Conservation (phyloP, 192 early-diverging fungal species). For the Jimgerdemannia flammicorona region DNA sequence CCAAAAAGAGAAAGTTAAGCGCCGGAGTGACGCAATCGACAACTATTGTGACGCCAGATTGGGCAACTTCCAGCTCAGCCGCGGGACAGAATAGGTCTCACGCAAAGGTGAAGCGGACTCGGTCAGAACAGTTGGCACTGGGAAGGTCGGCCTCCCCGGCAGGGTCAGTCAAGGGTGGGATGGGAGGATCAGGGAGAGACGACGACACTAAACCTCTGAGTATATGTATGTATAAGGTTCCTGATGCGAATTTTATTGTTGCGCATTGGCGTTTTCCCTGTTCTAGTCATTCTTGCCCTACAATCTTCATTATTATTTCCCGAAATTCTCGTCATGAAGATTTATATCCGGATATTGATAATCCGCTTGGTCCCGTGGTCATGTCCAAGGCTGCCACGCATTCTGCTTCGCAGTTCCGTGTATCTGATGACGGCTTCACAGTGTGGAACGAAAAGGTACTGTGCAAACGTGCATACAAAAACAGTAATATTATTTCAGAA, state of each 20-base stretch:
- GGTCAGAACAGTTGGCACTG: neutral
- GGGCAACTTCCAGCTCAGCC: neutral
- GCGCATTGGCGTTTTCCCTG: constrained; percentile 7
- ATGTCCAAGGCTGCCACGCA: constrained; percentile 60
- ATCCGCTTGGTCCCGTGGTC: constrained; percentile 46
- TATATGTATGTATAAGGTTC: constrained; percentile 32
- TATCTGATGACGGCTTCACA: constrained; percentile 50
- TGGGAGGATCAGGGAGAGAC: constrained; percentile 22
- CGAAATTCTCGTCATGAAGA: constrained; percentile 32
- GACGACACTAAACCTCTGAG: constrained; percentile 4
- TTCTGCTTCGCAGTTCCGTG: constrained; percentile 61
- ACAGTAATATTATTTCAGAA: no score
- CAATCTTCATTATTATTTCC: neutral
- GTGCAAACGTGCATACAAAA: neutral
- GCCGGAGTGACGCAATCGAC: neutral
- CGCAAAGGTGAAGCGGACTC: neutral
- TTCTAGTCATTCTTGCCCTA: neutral
- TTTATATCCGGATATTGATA: constrained; percentile 70
- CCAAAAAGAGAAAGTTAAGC: neutral
- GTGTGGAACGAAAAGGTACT: constrained; percentile 60
- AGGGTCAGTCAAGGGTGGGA: neutral
- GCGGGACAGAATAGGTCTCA: neutral
- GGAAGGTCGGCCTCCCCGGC: neutral
- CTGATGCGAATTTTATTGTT: constrained; percentile 4
- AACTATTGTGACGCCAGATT: neutral